Evolutionary conservation across 768 basidiomycete genomes (phyloP), one percentile per base, ranked within the genome.

Genomic region (Symmetrospora coprosmae): DNA sequence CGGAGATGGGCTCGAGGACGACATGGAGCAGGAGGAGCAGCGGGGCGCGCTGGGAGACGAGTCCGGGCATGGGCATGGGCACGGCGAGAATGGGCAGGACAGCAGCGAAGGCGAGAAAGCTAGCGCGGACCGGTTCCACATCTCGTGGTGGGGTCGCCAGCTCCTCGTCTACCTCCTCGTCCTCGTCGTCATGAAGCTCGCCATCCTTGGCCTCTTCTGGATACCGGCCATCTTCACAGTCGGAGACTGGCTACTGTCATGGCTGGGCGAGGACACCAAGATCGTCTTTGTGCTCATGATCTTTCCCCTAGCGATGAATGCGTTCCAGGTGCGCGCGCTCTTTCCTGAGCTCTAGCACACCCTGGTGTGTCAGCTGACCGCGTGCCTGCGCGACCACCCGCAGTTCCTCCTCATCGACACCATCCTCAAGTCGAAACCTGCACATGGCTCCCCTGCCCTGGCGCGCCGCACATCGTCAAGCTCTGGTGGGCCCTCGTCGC

Each of bases 371-470:
- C 40, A 21, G 7, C 17, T 7, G 40, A 89, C 89, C 71, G 74
- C 88, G n/a, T n/a, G n/a, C n/a, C n/a, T n/a, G n/a, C n/a, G n/a
- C n/a, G n/a, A n/a, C n/a, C n/a, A n/a, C 35, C 66, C 87, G 11
- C 92, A 97, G 71, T 96, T 96, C 78, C 90, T 90, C 82, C 75
- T 94, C 50, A 90, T 94, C 60, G 88, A 94, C 73, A 85, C 86
- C 0, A 89, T 90, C 51, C 86, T 90, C 69, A 90, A 90, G 30
- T 55, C 52, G 8, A 55, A 41, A 21, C 34, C 52, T n/a, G n/a
- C n/a, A n/a, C n/a, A n/a, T n/a, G n/a, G n/a, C n/a, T n/a, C n/a
- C n/a, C n/a, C n/a, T n/a, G n/a, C n/a, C n/a, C n/a, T n/a, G n/a
- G n/a, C n/a, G n/a, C n/a, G n/a, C n/a, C n/a, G n/a, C n/a, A n/a